Evolutionary conservation across 345 rosid genomes (phyloP).

Genomic region (Euphorbia peplus): DNA sequence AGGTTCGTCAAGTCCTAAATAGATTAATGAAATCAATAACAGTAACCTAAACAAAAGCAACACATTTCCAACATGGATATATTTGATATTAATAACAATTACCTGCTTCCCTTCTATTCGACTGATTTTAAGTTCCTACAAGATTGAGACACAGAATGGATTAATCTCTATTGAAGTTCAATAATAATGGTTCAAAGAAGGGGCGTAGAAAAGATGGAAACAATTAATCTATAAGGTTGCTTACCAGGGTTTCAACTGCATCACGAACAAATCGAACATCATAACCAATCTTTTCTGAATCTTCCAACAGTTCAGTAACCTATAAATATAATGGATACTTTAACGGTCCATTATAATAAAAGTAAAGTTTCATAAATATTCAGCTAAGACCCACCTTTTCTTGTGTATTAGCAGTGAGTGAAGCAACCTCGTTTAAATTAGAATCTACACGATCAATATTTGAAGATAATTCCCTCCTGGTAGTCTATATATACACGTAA

Average conservation of each 20-base stretch:
- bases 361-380: not conserved
- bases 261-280: slow-evolving; percentile 54
- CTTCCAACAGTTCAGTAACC: slow-evolving; percentile 54
- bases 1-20: slow-evolving; percentile 30
- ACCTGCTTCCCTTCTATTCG: slow-evolving; percentile 76
- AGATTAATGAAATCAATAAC: not conserved
- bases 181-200: not conserved
- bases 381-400: slow-evolving; percentile 48
- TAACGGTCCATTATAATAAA: slow-evolving; percentile 3
- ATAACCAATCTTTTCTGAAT: slow-evolving; percentile 39
- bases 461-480: slow-evolving; percentile 60
- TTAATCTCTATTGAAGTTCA: not conserved
- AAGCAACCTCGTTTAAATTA: slow-evolving; percentile 50
- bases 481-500: slow-evolving; percentile 56
- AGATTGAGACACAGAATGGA: slow-evolving; percentile 3
- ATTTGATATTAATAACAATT: slow-evolving; percentile 11
- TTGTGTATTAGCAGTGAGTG: slow-evolving; percentile 51
- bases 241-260: slow-evolving; percentile 77
- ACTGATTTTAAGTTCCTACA: slow-evolving; percentile 54
- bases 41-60: slow-evolving; percentile 16
- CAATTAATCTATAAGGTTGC: slow-evolving; percentile 11
- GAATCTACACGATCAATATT: slow-evolving; percentile 50
- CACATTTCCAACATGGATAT: not conserved
- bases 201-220: not conserved
- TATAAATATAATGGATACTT: slow-evolving; percentile 17